A percentile compares a stretch with the other conserved stretches of the same genome.
phyloP scores from a whole-genome alignment of 2,329 filamentous ascomycete species.

The Paraphoma sp. region DNA sequence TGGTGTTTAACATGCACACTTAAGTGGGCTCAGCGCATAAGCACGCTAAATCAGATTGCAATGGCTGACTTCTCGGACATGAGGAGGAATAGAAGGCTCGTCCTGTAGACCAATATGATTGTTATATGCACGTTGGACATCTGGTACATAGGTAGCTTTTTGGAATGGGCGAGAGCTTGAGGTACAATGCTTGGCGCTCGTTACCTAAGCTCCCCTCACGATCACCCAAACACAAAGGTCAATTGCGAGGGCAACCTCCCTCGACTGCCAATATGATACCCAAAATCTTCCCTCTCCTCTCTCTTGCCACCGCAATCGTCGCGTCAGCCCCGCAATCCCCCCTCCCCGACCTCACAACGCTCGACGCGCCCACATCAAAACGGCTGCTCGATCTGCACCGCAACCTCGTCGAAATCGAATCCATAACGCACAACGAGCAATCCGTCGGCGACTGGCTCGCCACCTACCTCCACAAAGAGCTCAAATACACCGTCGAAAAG shows the following conservation, averaged over 20 bases:
- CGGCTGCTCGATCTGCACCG: constrained; percentile 76
- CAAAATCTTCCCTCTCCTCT: constrained; percentile 14
- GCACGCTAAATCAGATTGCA: too few relatives aligned
- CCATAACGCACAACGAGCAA: constrained; percentile 73
- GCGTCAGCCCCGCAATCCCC: constrained; percentile 6
- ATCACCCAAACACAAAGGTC: too few relatives aligned
- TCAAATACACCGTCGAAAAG: constrained; percentile 68
- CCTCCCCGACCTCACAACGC: constrained; percentile 15
- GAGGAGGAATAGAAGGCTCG: too few relatives aligned
- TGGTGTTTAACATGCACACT: too few relatives aligned
- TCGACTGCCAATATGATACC: constrained; percentile 19
- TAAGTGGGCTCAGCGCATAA: too few relatives aligned
- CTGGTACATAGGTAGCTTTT: too few relatives aligned
- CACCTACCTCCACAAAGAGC: constrained; percentile 64
- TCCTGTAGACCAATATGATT: too few relatives aligned
- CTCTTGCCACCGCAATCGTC: constrained; percentile 15
- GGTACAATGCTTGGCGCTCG: constrained; percentile 2
- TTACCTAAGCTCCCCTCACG: too few relatives aligned
- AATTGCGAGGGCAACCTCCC: not conserved
- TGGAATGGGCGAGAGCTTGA: too few relatives aligned
- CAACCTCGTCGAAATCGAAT: constrained; percentile 75
- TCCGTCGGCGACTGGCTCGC: constrained; percentile 72
- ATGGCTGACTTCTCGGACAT: too few relatives aligned
- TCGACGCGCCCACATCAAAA: constrained; percentile 29
- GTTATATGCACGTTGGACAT: too few relatives aligned